Conservation (phyloP, 106 monocot genomes). For the Dendrobium nobile region DNA sequence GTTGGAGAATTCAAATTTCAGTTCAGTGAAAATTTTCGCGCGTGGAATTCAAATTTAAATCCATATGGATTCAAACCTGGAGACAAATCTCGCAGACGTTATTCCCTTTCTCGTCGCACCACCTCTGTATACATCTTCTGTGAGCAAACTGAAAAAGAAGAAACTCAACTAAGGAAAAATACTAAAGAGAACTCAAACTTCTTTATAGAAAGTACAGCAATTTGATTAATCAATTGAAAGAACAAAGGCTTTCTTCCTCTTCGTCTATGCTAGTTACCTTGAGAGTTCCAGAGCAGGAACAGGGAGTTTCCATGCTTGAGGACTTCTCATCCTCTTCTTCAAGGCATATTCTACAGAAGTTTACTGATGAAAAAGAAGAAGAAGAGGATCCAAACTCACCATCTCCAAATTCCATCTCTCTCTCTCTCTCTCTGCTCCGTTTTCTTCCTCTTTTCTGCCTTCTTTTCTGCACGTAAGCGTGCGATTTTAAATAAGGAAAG, state of each 20-base stretch:
- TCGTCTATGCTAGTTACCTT: slow-evolving; percentile 35
- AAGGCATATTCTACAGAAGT: slow-evolving; percentile 82
- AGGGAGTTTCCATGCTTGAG: slow-evolving; percentile 81
- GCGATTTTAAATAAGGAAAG: not conserved
- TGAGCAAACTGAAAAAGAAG: slow-evolving; percentile 64
- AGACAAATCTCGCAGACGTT: slow-evolving; percentile 80
- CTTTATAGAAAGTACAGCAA: too few relatives aligned
- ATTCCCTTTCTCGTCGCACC: slow-evolving; percentile 92
- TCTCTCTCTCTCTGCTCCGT: not conserved
- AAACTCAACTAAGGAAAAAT: not conserved
- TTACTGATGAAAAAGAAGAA: slow-evolving; percentile 9
- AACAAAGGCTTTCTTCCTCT: not conserved
- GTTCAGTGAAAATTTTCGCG: not conserved
- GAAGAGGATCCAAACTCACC: slow-evolving; percentile 5
- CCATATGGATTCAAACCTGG: slow-evolving; percentile 35
- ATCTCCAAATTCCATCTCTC: slow-evolving; percentile 19
- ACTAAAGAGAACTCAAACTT: not conserved
- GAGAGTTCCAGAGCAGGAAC: slow-evolving; percentile 84
- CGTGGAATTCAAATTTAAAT: too few relatives aligned
- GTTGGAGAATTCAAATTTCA: not conserved
- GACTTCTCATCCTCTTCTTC: slow-evolving; percentile 70
- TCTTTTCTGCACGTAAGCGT: not conserved
- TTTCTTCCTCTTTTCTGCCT: too few relatives aligned
- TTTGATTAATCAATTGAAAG: not conserved
- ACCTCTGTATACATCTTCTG: slow-evolving; percentile 79